Evolutionary conservation across 345 rosid species (phyloP), one percentile per base, ranked within the genome.

Genomic region (Murraya koenigii): DNA sequence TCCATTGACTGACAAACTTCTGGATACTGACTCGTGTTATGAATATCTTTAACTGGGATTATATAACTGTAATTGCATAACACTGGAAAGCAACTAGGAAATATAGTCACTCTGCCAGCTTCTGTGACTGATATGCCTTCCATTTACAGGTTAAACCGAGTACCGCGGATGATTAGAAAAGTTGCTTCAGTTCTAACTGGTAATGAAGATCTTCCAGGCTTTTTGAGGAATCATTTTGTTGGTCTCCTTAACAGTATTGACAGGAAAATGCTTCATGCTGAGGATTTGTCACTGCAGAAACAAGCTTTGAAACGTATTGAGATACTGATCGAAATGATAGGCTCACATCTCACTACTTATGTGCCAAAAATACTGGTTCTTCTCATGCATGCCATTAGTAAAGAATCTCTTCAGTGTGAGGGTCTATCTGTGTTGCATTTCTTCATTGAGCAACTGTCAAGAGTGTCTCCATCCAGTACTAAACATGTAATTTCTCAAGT

Each of bases 331-430:
- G 86, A 89, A 78, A 87, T 93, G 96, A 95, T 95, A 96, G 99
- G 99, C 66, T 90, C 88, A 63, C 91, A 90, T 69, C 88, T 95
- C 74, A 91, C 83, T 82, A 93, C 98, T 70, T 91, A 95, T 82
- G 93, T 93, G 81, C 99, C 98, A 32, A 95, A 95, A 85, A 82
- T 95, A 76, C 87, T 95, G 93, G 98, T 95, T 82, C 95, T 95
- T 84, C 95, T 95, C 78, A 90, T 92, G 97, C 96, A 93, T 90
- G 94, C 96, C 56, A 87, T 93, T 78, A 88, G 79, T 66, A 95
- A 90, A 84, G 99, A 92, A 81, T 83, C 90, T 77, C 94, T 95
- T 69, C 98, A 93, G 76, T 82, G 88, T 75, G 93, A 93, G 79
- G 99, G 99, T 79, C 96, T 95, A 76, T 90, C 87, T 30, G 91